Base-by-base conservation (phyloP, 176 grass and related monocot genomes). In the Zizania latifolia region DNA sequence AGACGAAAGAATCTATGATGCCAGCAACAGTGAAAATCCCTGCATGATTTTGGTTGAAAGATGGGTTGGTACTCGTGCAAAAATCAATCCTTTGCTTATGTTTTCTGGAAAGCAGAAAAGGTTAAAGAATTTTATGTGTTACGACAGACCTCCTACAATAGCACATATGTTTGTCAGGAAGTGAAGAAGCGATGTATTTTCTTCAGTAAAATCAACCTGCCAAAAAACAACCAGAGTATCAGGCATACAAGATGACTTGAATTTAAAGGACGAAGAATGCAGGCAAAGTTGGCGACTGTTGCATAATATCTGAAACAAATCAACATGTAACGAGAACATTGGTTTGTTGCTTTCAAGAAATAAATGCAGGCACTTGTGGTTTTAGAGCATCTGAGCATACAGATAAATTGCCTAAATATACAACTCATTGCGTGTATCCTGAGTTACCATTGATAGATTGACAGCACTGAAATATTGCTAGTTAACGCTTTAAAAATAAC, bases 131-230 rank as follows among this genome's bases (percentile, higher is more conserved):
- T 36, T 9, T 23, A 46, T 4, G 35, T 48, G 28, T 6, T 71
- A 46, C 41, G 9, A 66, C 83, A 55, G 21, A 97, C 95, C 95
- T 94, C 95, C 95, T 34, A 99, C 80, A 45, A 99, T 99, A 22
- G 95, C 95, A 60, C 91, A 99, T 57, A 92, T 86, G 57, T 94
- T 99, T 62, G 95, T 99, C 76, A 99, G 74, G 73, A 99, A 91
- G 78, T 99, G 95, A 78, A 99, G 87, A 16, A 99, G 87, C 4
- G 95, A 94, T 53, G 89, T 87, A 68, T 92, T 94, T 73, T 92
- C 91, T 85, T 99, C 95, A 15, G 95, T 94, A 72, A 94, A 99
- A 71, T 88, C 84, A 76, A 99, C 95, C 94, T 98, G 89, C 48
- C 45, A 84, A 70, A 59, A 16, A 63, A 34, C 28, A 57, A 77